Conservation (phyloP, 495 filamentous ascomycete genomes). For the Terfezia boudieri region DNA sequence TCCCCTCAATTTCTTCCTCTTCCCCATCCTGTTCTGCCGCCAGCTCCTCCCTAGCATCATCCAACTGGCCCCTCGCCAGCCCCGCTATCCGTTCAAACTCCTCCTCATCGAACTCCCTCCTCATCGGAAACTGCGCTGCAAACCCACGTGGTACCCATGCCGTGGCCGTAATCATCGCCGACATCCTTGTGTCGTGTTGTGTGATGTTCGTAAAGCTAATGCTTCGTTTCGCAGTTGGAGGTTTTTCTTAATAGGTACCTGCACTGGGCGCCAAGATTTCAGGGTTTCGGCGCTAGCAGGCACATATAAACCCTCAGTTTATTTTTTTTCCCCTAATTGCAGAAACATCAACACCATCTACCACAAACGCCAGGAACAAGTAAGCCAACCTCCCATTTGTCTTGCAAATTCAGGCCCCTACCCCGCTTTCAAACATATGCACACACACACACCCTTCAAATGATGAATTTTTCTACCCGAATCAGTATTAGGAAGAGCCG, state of each 20-base stretch:
- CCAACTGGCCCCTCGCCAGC: slow-evolving; percentile 73
- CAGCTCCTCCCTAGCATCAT: slow-evolving; percentile 75
- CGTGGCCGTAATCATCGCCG: slow-evolving; percentile 71
- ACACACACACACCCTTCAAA: background rate
- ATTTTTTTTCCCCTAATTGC: too few relatives aligned
- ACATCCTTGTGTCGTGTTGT: background rate
- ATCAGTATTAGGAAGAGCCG: background rate
- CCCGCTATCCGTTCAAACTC: slow-evolving; percentile 79
- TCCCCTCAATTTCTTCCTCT: slow-evolving; percentile 18
- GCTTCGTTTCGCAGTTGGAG: background rate
- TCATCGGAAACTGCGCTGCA: slow-evolving; percentile 72
- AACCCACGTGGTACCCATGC: slow-evolving; percentile 87
- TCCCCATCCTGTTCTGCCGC: slow-evolving; percentile 34
- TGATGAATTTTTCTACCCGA: background rate
- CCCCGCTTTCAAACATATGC: background rate
- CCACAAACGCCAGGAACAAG: too few relatives aligned
- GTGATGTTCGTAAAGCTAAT: slow-evolving; percentile 26
- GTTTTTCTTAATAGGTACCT: too few relatives aligned
- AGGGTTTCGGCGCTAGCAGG: too few relatives aligned
- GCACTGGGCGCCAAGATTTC: too few relatives aligned
- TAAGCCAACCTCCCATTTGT: too few relatives aligned
- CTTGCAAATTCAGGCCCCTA: background rate
- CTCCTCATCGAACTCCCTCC: slow-evolving; percentile 77
- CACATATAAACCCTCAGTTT: too few relatives aligned
- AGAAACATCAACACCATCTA: too few relatives aligned